Percentiles rank a stretch among this genome's conserved stretches.
Conservation (phyloP, 2,329 filamentous ascomycete genomes). For the Colletotrichum cordylinicola region DNA sequence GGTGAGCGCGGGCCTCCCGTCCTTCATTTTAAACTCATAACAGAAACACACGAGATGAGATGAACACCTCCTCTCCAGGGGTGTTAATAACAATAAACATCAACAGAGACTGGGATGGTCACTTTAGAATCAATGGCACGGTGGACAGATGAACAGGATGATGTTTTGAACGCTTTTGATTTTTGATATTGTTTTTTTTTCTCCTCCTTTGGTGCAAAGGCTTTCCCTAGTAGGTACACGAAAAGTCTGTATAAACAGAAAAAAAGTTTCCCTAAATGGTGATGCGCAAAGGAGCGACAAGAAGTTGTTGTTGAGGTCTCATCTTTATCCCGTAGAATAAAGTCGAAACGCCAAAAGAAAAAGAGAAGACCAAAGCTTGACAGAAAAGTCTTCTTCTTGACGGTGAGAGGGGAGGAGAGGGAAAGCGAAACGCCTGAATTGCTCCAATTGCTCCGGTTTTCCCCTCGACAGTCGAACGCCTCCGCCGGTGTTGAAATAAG, state of each 20-base stretch:
- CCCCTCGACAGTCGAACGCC: neutral
- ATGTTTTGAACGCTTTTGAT: neutral
- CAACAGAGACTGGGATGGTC: neutral
- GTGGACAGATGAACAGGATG: neutral
- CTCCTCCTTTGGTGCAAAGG: neutral
- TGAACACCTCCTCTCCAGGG: neutral
- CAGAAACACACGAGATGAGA: neutral
- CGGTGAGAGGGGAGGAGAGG: neutral
- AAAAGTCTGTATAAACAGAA: neutral
- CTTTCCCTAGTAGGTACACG: neutral
- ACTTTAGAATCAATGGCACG: neutral
- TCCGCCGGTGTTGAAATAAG: neutral
- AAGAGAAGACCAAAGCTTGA: neutral
- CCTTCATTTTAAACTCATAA: slow-evolving; percentile 7
- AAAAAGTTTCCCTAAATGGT: neutral
- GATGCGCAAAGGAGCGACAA: neutral
- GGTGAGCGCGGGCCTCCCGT: neutral
- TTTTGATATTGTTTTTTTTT: neutral
- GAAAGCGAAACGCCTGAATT: slow-evolving; percentile 11
- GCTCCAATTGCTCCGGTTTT: slow-evolving; percentile 10
- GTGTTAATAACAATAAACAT: neutral
- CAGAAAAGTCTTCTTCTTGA: neutral
- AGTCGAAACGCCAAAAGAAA: neutral
- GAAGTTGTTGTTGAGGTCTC: neutral
- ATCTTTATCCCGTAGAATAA: neutral